phyloP scores from a whole-genome alignment of 257 asterid species.

The Forsythia suspensa region DNA sequence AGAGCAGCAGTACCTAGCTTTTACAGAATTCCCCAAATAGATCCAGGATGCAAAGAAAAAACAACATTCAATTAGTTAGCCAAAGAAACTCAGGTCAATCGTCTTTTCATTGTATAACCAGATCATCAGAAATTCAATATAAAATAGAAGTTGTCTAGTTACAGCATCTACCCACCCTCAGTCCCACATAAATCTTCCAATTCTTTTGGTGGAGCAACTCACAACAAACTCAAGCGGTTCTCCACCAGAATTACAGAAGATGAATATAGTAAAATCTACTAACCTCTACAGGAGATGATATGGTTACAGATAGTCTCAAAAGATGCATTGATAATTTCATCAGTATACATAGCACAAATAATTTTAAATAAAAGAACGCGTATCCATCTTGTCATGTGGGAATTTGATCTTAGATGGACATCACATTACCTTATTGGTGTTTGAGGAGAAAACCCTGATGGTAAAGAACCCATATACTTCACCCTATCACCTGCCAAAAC shows the following conservation, averaged over 20 bases:
- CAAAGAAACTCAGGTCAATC: conserved; percentile 1
- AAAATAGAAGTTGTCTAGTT: neutral
- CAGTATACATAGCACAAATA: neutral
- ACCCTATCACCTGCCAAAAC: conserved; percentile 78
- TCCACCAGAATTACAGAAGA: neutral
- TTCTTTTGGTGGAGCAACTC: conserved; percentile 4
- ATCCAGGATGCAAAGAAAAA: neutral
- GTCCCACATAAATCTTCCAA: neutral
- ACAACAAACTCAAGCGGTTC: conserved; percentile 10
- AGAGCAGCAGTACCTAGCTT: neutral
- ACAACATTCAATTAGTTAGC: neutral
- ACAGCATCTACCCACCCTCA: neutral
- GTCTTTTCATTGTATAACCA: neutral
- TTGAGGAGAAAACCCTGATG: conserved; percentile 57
- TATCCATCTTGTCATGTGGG: conserved; percentile 5
- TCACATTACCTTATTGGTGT: conserved; percentile 53
- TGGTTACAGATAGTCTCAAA: neutral
- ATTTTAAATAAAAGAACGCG: neutral
- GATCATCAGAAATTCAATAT: neutral
- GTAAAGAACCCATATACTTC: conserved; percentile 62
- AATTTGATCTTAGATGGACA: conserved; percentile 16
- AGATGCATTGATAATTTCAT: neutral
- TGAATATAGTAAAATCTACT: neutral
- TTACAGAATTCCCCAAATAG: neutral
- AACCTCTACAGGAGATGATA: neutral